Evolutionary conservation across 148 eudicot species (phyloP).

Genomic region (Camellia granthamiana): DNA sequence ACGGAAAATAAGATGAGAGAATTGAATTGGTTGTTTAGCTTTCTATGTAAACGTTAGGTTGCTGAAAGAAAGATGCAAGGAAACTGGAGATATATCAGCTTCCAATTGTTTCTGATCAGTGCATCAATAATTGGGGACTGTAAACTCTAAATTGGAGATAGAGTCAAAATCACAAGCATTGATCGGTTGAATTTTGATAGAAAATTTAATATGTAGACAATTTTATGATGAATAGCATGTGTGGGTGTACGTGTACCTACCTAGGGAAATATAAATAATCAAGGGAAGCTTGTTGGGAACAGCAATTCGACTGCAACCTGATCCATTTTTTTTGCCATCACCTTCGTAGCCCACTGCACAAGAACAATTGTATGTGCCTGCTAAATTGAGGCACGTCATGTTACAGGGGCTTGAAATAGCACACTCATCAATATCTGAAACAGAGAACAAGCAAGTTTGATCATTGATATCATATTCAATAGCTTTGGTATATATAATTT

Average conservation of each 20-base stretch:
- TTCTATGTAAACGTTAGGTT: no score
- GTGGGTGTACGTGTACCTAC: background rate
- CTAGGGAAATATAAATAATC: background rate
- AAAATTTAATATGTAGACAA: no score
- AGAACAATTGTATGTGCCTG: background rate
- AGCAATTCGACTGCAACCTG: background rate
- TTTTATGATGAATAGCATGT: background rate
- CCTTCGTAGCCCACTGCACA: background rate
- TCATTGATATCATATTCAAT: background rate
- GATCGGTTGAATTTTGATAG: no score
- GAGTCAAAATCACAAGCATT: no score
- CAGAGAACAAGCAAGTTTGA: background rate
- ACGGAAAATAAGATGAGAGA: no score
- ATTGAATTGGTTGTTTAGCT: no score
- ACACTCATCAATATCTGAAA: background rate
- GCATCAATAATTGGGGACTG: no score
- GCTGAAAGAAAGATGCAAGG: no score
- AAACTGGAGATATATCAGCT: no score
- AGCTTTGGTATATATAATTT: background rate
- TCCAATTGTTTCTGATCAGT: no score
- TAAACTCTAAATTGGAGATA: no score
- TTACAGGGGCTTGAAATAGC: background rate
- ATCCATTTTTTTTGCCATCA: background rate
- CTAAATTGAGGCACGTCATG: background rate
- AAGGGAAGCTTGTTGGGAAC: background rate